Percentiles rank a stretch among this genome's conserved stretches.
Conservation (phyloP, 2,329 filamentous ascomycete species). For the Pestalotiopsis sp. region DNA sequence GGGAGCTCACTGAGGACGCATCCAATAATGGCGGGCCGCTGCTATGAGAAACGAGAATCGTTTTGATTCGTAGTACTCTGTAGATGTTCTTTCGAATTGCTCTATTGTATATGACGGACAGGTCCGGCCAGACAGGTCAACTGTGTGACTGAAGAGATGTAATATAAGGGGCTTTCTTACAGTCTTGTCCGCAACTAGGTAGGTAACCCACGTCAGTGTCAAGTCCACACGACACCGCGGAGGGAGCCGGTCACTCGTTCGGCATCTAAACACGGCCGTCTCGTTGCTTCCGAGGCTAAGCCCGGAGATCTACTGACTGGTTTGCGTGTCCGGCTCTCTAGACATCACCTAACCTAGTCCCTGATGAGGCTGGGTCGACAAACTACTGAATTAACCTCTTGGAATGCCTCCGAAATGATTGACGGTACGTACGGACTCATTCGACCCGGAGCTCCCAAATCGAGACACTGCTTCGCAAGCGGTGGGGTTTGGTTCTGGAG, state of each 20-base stretch:
- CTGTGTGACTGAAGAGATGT: background rate
- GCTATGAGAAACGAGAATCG: background rate
- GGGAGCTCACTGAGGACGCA: background rate
- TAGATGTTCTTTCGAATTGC: background rate
- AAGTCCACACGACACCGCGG: background rate
- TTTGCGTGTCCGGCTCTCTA: background rate
- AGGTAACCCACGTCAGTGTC: background rate
- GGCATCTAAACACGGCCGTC: background rate
- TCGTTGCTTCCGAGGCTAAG: background rate
- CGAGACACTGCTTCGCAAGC: background rate
- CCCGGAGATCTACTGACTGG: background rate
- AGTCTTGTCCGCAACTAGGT: background rate
- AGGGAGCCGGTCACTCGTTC: background rate
- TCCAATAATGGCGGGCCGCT: slow-evolving; percentile 1
- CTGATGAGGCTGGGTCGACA: no score
- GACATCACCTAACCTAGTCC: no score
- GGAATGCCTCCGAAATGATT: no score
- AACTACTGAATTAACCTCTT: no score
- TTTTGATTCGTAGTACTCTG: background rate
- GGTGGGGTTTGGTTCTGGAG: background rate
- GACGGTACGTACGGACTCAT: background rate
- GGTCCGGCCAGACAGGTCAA: background rate
- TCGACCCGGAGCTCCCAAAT: background rate
- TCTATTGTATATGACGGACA: background rate
- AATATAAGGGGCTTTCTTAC: background rate